These are phyloP conservation scores for Plantago major DNA, from an alignment of 257 asterid species.

Conservation along the genomic window DNA sequence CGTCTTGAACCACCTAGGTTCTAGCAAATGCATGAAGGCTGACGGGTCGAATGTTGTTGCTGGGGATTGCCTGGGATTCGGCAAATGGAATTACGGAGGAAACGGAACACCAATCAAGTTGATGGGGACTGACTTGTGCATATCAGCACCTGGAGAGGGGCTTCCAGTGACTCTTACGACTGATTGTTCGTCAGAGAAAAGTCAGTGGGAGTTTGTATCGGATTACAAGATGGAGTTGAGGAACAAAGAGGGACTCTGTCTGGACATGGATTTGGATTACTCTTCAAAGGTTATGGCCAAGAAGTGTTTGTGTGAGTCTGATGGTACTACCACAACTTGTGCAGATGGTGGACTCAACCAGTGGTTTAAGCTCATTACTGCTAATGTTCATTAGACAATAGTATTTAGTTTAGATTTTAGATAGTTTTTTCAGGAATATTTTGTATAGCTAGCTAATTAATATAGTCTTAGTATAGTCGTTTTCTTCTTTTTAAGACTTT, in stretches of 20 bases:
- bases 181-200: constrained; percentile 27
- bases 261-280: constrained; percentile 31
- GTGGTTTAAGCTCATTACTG: constrained; percentile 39
- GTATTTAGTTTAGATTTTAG: too few species aligned
- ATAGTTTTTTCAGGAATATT: too few species aligned
- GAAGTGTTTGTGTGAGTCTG: constrained; percentile 24
- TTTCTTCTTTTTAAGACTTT: too few species aligned
- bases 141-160: constrained; percentile 34
- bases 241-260: constrained; percentile 36
- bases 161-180: constrained; percentile 26
- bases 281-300: constrained; percentile 27
- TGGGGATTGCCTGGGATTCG: constrained; percentile 21
- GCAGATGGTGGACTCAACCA: constrained; percentile 22
- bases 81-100: constrained; percentile 27
- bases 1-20: constrained; percentile 37
- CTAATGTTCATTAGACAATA: constrained; percentile 14
- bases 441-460: too few species aligned
- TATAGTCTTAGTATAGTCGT: too few species aligned
- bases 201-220: constrained; percentile 28
- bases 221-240: constrained; percentile 28
- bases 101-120: constrained; percentile 25
- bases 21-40: constrained; percentile 26
- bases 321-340: background rate
- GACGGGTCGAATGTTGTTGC: constrained; percentile 14
- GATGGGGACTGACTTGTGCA: constrained; percentile 25